These are phyloP conservation scores for Parmales sp. DNA, from an alignment of 108 stramenopile genomes.

Conservation along the genomic window DNA sequence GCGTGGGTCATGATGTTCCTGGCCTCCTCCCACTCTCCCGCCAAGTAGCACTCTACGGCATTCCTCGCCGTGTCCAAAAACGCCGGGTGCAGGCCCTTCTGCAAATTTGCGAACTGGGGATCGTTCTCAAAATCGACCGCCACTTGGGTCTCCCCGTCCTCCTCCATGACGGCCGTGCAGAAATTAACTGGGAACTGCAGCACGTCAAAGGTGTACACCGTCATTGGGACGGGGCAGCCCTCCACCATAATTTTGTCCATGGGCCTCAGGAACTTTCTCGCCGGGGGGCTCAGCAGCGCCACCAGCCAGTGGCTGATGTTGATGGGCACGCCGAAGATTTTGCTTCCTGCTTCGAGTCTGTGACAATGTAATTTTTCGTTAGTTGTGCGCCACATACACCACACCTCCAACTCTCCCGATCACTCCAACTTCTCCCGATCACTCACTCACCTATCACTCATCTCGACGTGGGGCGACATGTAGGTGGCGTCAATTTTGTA, in stretches of 20 bases:
- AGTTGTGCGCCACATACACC: no score
- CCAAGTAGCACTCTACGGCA: not conserved
- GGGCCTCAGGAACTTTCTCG: slow-evolving; percentile 13
- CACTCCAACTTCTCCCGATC: no score
- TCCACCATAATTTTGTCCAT: slow-evolving; percentile 32
- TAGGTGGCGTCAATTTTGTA: slow-evolving; percentile 44
- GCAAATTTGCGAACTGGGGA: slow-evolving; percentile 1
- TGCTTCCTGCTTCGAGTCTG: slow-evolving; percentile 34
- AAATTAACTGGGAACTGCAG: slow-evolving; percentile 1
- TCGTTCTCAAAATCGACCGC: slow-evolving; percentile 14
- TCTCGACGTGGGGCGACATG: slow-evolving; percentile 35
- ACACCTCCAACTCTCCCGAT: no score
- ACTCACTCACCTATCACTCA: slow-evolving; percentile 26
- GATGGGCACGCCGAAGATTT: slow-evolving; percentile 23
- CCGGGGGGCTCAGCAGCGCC: slow-evolving; percentile 11
- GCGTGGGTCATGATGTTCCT: not conserved
- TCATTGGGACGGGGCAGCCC: slow-evolving; percentile 24
- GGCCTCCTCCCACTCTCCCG: slow-evolving; percentile 10
- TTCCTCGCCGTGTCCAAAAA: slow-evolving; percentile 2
- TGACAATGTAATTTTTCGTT: no score
- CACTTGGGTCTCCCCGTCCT: not conserved
- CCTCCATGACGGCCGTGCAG: not conserved
- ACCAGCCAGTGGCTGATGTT: slow-evolving; percentile 27
- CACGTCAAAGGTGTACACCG: slow-evolving; percentile 34
- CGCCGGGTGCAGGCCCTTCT: not conserved